Conservation (phyloP, 78 protist genomes). For the Tieghemostelium lacteum region DNA sequence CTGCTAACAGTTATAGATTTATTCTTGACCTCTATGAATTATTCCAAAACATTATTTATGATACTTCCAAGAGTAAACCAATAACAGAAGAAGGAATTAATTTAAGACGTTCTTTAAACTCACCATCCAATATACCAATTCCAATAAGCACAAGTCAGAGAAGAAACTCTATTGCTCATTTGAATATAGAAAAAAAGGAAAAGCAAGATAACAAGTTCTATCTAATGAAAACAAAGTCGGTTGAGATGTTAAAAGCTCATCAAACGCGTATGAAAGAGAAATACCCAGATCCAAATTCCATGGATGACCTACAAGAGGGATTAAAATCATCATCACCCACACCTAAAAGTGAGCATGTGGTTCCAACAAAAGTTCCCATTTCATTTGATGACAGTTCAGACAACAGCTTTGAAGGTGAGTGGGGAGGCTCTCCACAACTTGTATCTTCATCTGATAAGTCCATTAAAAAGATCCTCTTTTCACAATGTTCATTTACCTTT, state of each 20-base stretch:
- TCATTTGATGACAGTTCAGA: too few species aligned
- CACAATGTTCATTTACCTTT: slow-evolving; percentile 21
- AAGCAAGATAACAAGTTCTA: slow-evolving; percentile 18
- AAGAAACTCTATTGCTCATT: background rate
- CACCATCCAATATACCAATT: slow-evolving; percentile 21
- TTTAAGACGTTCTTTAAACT: background rate
- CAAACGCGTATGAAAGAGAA: slow-evolving; percentile 21
- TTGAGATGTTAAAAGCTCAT: slow-evolving; percentile 58
- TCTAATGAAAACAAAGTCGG: slow-evolving; percentile 40
- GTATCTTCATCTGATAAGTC: background rate
- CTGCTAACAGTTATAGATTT: slow-evolving; percentile 52
- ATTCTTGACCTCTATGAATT: slow-evolving; percentile 44
- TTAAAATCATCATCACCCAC: background rate
- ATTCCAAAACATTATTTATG: slow-evolving; percentile 8
- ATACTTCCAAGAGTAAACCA: slow-evolving; percentile 8
- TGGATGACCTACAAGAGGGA: background rate
- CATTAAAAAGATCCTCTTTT: slow-evolving; percentile 25
- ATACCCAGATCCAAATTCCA: background rate
- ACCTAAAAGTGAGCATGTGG: background rate
- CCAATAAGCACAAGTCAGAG: slow-evolving; percentile 8
- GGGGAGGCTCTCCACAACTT: background rate
- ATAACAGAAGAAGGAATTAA: slow-evolving; percentile 11
- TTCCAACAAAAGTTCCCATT: background rate
- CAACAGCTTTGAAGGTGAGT: background rate
- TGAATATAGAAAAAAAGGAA: background rate